These are phyloP conservation scores for Cyberlindnera americana DNA, from an alignment of 805 yeast species.

Conservation along the genomic window DNA sequence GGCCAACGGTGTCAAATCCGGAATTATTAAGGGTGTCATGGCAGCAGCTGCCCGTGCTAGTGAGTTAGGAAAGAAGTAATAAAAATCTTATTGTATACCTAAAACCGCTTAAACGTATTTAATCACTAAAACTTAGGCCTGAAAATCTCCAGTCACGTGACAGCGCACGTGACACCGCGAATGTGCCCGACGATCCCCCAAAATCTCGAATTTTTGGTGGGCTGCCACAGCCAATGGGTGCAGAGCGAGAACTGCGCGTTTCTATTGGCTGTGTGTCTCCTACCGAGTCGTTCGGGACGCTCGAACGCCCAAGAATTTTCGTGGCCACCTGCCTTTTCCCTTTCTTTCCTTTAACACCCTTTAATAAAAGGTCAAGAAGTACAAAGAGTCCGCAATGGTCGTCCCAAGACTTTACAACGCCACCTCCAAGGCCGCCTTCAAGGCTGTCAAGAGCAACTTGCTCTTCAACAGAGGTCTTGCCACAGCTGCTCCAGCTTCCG, in stretches of 20 bases:
- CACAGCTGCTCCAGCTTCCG: constrained; percentile 69
- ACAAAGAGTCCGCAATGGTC: constrained; percentile 33
- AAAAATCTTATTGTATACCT: no score
- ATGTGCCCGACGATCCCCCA: constrained; percentile 1
- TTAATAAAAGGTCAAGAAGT: background rate
- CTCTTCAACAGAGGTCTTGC: constrained; percentile 71
- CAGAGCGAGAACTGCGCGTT: constrained; percentile 6
- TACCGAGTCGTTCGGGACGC: constrained; percentile 2
- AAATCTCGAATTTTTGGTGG: no score
- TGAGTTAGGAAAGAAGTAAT: constrained; percentile 47
- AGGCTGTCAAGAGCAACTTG: constrained; percentile 84
- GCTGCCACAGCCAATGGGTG: constrained; percentile 13
- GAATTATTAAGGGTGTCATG: constrained; percentile 83
- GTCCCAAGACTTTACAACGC: constrained; percentile 58
- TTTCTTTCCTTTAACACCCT: constrained; percentile 1
- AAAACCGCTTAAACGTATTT: no score
- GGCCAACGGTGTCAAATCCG: constrained; percentile 83
- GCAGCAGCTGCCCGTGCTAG: constrained; percentile 86
- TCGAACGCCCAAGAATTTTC: constrained; percentile 15
- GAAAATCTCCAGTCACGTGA: constrained; percentile 5
- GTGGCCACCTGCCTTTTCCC: constrained; percentile 5
- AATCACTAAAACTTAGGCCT: no score
- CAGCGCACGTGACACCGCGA: background rate
- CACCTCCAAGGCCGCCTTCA: constrained; percentile 80
- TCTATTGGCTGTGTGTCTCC: constrained; percentile 14